Evolutionary conservation across 306 rosid species (phyloP).

Genomic region (Oemleria cerasiformis): DNA sequence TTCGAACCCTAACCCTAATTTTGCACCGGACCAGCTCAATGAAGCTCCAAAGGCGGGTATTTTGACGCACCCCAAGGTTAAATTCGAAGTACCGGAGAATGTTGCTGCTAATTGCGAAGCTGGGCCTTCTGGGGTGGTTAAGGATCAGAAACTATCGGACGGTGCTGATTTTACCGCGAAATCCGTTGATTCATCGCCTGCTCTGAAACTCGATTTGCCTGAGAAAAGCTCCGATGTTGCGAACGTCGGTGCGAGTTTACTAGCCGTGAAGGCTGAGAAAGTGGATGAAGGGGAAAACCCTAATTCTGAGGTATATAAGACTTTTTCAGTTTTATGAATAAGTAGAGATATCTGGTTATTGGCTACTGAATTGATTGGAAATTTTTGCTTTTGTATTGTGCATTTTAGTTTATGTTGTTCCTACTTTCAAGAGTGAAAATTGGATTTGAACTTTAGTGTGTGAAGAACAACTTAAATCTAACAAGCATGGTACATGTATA

Average conservation of each 20-base stretch:
- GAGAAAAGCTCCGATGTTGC: slow-evolving; percentile 40
- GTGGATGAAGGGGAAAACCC: slow-evolving; percentile 37
- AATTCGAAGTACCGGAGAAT: slow-evolving; percentile 19
- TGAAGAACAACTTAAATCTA: not conserved
- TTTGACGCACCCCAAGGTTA: slow-evolving; percentile 11
- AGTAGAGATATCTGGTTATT: not conserved
- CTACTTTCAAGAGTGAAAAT: not conserved
- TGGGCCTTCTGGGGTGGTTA: slow-evolving; percentile 41
- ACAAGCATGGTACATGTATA: not conserved
- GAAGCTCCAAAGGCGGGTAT: slow-evolving; percentile 20
- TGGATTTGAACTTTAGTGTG: slow-evolving; percentile 1
- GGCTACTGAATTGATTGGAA: not conserved
- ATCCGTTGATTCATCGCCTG: slow-evolving; percentile 31
- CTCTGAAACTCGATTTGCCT: slow-evolving; percentile 7
- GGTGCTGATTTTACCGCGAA: slow-evolving; percentile 30
- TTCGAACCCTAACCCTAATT: slow-evolving; percentile 32
- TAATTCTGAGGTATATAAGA: slow-evolving; percentile 34
- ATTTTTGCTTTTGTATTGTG: not conserved
- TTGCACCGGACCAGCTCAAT: slow-evolving; percentile 4
- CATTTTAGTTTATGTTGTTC: not conserved
- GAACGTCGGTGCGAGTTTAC: slow-evolving; percentile 22
- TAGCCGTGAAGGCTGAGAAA: slow-evolving; percentile 25
- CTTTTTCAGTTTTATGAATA: not conserved
- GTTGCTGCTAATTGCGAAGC: slow-evolving; percentile 33
- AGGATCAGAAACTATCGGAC: slow-evolving; percentile 26